A percentile compares a stretch with the other conserved stretches of the same genome.
Conservation (phyloP, 2,329 filamentous ascomycete species). For the Sporothrix humicola region DNA sequence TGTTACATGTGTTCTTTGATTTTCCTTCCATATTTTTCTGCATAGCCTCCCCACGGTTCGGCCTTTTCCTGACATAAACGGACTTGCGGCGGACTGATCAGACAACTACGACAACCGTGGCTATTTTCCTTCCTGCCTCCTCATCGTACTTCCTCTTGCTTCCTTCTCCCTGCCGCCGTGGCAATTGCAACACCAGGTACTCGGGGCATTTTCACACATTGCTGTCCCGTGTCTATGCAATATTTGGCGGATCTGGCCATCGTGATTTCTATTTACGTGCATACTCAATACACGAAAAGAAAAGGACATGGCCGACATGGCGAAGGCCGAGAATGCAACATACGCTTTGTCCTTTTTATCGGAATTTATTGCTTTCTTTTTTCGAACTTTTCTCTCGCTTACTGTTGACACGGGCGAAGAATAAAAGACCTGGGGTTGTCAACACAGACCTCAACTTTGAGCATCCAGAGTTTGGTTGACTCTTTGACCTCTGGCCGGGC, state of each 20-base stretch:
- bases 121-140: background rate
- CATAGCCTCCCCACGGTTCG: background rate
- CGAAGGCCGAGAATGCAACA: background rate
- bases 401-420: background rate
- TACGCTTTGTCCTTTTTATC: background rate
- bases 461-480: slow-evolving; percentile 20
- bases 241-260: slow-evolving; percentile 21
- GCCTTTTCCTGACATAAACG: background rate
- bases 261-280: slow-evolving; percentile 19
- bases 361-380: background rate
- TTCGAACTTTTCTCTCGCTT: background rate
- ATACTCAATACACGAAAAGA: background rate
- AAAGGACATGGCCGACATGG: background rate
- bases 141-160: background rate
- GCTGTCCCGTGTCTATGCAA: slow-evolving; percentile 5
- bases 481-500: slow-evolving; percentile 23
- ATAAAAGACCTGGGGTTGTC: background rate
- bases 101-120: background rate
- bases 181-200: slow-evolving; percentile 25
- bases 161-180: slow-evolving; percentile 7
- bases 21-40: background rate
- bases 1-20: background rate
- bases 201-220: slow-evolving; percentile 4
- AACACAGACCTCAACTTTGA: slow-evolving; percentile 14
- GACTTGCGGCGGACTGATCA: background rate